Conservation (phyloP, 441 rosid species). For the Breynia disticha region DNA sequence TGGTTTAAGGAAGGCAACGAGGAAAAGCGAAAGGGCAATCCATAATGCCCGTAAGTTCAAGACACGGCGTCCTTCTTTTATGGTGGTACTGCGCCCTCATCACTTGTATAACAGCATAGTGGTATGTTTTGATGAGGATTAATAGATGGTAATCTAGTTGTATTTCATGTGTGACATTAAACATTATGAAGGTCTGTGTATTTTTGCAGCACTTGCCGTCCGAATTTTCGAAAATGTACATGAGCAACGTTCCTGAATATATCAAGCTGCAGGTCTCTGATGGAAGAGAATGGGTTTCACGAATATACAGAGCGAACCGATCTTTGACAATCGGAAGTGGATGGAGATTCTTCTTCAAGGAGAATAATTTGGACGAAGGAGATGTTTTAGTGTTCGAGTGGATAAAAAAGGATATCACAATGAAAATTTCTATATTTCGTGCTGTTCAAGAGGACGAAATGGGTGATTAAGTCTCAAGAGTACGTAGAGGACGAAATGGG, state of each 20-base stretch:
- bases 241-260: background rate
- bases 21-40: too few species aligned
- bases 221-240: constrained; percentile 1
- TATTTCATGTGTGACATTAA: background rate
- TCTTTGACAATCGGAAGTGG: background rate
- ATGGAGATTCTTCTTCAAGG: constrained; percentile 3
- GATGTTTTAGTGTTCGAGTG: constrained; percentile 18
- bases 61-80: too few species aligned
- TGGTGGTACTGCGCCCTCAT: too few species aligned
- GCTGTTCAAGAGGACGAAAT: background rate
- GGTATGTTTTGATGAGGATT: background rate
- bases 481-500: too few species aligned
- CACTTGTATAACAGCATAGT: too few species aligned
- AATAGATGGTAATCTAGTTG: background rate
- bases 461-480: too few species aligned
- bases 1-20: too few species aligned
- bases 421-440: constrained; percentile 11
- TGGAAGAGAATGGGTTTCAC: constrained; percentile 4
- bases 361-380: constrained; percentile 12
- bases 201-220: background rate
- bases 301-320: background rate
- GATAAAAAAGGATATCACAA: background rate
- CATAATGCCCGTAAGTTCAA: too few species aligned
- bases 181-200: too few species aligned
- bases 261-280: constrained; percentile 3